Evolutionary conservation across 768 basidiomycete genomes (phyloP), one percentile per base, ranked within the genome.

Genomic region (Russula brevipes): DNA sequence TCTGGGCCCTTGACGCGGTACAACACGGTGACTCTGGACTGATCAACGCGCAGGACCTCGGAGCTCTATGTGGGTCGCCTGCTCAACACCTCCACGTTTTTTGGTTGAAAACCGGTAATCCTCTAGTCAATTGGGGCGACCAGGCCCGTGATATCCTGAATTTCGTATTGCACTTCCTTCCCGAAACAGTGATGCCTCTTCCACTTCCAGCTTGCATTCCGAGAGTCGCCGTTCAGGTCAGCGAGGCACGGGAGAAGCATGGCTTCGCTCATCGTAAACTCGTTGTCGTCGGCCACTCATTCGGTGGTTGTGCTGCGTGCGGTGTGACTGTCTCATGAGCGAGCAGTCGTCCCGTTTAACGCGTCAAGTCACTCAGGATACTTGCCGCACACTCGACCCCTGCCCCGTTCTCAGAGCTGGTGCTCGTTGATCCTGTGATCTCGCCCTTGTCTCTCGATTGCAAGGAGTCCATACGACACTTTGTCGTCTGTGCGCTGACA

Each of bases 1-100:
- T 94, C 1, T 95, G 92, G 92, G 70, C 82, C 0, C 87, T 90
- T 80, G 94, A 97, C 67, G 82, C 89, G 5, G 80, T 87, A 4
- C 87, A 92, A 63, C 91, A 95, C 64, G 94, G 92, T 1, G 94
- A 95, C 63, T 80, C 91, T n/a, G 87, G 81, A 0, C 72, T 90
- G 12, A 57, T 95, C 41, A 98, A 97, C 64, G 77, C 70, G 0
- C 73, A 74, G 0, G 76, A 75, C 17, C 76, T 88, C 1, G 82
- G 84, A 41, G 78, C 78, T 1, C 76, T 88, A 41, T 86, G 89
- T 86, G 72, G 68, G 85, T 41, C 49, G 14, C 42, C 76, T 46
- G 10, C 8, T 57, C 46, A 24, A 24, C 24, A 24, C 49, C 51
- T 12, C 9, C 45, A 46, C 14, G 16, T n/a, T 19, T 19, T 33